Evolutionary conservation across 495 filamentous ascomycete genomes (phyloP).

Genomic region (Penicillium goetzii): DNA sequence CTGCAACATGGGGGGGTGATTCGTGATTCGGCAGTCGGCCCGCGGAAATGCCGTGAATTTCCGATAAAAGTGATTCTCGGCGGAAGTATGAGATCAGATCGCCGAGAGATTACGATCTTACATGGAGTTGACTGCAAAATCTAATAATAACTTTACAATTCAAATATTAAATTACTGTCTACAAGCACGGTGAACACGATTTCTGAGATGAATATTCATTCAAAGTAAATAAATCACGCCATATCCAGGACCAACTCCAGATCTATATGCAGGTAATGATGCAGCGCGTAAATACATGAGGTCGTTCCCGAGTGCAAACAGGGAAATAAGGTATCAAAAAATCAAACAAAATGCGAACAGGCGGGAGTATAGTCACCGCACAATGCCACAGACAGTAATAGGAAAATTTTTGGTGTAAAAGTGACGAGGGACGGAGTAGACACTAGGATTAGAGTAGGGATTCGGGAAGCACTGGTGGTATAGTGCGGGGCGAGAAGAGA

Average conservation of each 20-base stretch:
- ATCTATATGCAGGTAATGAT: slow-evolving; percentile 26
- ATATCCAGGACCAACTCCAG: slow-evolving; percentile 19
- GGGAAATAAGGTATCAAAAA: slow-evolving; percentile 24
- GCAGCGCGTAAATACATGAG: slow-evolving; percentile 22
- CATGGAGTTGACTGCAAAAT: not conserved
- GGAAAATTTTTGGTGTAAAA: slow-evolving; percentile 3
- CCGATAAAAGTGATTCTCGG: slow-evolving; percentile 12
- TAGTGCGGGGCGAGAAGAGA: not conserved
- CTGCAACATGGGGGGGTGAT: not conserved
- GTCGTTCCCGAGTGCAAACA: slow-evolving; percentile 11
- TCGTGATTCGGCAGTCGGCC: slow-evolving; percentile 14
- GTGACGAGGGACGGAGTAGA: slow-evolving; percentile 2
- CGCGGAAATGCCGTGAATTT: slow-evolving; percentile 14
- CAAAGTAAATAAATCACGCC: slow-evolving; percentile 13
- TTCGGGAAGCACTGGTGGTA: not conserved
- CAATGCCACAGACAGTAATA: slow-evolving; percentile 13
- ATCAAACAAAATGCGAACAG: slow-evolving; percentile 13
- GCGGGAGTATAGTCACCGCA: slow-evolving; percentile 7
- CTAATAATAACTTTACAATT: not conserved
- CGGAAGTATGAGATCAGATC: not conserved
- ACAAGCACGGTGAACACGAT: not conserved
- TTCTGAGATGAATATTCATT: not conserved
- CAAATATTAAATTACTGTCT: not conserved
- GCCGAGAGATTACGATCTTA: not conserved
- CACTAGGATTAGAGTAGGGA: slow-evolving; percentile 24